These are phyloP conservation scores for Austroboletus olivaceoglutinosus DNA, from an alignment of 1,284 basidiomycete genomes.

Conservation along the genomic window DNA sequence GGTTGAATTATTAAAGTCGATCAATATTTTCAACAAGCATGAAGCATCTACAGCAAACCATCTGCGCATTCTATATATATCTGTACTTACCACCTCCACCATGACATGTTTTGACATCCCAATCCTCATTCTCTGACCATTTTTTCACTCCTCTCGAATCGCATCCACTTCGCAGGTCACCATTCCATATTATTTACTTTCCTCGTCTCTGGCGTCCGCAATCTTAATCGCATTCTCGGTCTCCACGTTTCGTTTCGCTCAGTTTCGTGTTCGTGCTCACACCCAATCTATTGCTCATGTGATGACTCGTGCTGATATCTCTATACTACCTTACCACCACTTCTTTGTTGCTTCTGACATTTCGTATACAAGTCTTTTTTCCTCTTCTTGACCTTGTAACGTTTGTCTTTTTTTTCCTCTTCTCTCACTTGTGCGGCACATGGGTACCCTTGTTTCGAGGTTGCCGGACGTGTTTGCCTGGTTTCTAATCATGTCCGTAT, in stretches of 20 bases:
- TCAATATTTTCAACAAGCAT: constrained; percentile 38
- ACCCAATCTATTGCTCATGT: constrained; percentile 28
- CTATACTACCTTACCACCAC: constrained; percentile 32
- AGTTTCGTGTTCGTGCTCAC: constrained; percentile 21
- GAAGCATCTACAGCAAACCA: constrained; percentile 41
- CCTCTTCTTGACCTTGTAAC: constrained; percentile 11
- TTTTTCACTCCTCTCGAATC: constrained; percentile 20
- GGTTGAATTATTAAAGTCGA: constrained; percentile 38
- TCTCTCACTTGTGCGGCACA: background rate
- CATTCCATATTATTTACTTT: constrained; percentile 33
- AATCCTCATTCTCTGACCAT: constrained; percentile 27
- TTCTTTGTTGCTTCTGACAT: constrained; percentile 15
- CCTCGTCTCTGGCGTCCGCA: constrained; percentile 21
- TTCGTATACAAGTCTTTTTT: constrained; percentile 25
- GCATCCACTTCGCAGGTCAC: constrained; percentile 31
- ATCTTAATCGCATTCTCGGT: constrained; percentile 31
- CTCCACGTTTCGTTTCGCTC: constrained; percentile 12
- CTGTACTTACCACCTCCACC: constrained; percentile 36
- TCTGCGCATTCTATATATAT: constrained; percentile 41
- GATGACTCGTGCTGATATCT: constrained; percentile 33
- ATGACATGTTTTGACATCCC: constrained; percentile 38
- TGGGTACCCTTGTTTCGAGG: constrained; percentile 3
- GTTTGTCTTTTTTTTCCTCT: background rate
- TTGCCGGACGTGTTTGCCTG: background rate
- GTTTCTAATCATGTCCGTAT: constrained; percentile 7